Evolutionary conservation across 2,329 filamentous ascomycete genomes (phyloP).

Genomic region (Aureobasidium lini): DNA sequence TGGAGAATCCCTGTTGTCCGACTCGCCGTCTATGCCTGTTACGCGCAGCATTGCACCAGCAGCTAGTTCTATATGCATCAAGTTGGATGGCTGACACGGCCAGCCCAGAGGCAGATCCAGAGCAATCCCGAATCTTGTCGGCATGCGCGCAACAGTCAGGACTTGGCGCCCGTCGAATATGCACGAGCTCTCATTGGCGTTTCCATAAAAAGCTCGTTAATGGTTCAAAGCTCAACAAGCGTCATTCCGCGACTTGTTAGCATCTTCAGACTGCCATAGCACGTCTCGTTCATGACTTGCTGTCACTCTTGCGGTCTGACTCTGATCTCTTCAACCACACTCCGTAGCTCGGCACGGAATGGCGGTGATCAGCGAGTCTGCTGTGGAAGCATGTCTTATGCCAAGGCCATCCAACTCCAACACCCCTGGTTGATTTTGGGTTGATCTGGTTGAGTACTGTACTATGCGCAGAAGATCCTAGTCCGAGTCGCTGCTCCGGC

Average conservation of each 20-base stretch:
- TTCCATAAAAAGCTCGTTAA: no score
- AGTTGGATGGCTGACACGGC: background rate
- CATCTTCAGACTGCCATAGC: slow-evolving; percentile 1
- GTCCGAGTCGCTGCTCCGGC: background rate
- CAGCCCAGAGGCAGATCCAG: slow-evolving; percentile 1
- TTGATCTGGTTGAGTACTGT: background rate
- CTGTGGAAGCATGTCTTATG: background rate
- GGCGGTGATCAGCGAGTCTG: background rate
- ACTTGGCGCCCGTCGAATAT: background rate
- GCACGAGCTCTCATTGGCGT: background rate
- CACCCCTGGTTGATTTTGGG: slow-evolving; percentile 1
- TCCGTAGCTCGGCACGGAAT: background rate
- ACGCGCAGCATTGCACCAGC: background rate
- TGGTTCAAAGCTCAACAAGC: background rate
- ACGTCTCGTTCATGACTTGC: slow-evolving; percentile 6
- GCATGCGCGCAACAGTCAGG: background rate
- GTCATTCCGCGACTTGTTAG: background rate
- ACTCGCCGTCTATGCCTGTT: background rate
- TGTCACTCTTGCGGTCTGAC: background rate
- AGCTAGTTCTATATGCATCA: background rate
- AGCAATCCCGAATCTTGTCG: background rate
- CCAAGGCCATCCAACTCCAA: background rate
- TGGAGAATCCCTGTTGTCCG: background rate
- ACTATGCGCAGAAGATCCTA: slow-evolving; percentile 6
- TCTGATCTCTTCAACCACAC: background rate